These are phyloP conservation scores for Tulasnella sp. DNA, from an alignment of 768 basidiomycete genomes.

Conservation along the genomic window DNA sequence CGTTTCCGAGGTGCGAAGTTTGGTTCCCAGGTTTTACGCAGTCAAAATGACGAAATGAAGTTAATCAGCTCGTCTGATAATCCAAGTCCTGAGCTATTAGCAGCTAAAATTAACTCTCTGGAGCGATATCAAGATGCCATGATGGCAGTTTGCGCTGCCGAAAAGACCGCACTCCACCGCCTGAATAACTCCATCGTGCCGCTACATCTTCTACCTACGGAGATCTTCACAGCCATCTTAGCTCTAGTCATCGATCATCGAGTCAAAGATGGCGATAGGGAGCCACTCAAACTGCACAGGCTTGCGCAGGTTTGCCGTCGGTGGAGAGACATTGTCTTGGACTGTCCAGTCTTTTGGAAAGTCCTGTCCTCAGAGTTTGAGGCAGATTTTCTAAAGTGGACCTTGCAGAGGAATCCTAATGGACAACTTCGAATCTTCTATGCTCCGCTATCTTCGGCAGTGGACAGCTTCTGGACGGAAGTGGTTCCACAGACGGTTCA, in stretches of 20 bases:
- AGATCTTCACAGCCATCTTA: not conserved
- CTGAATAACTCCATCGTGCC: not conserved
- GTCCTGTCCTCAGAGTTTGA: not conserved
- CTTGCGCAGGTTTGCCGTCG: not conserved
- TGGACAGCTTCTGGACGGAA: not conserved
- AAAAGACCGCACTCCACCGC: not conserved
- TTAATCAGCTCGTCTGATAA: not conserved
- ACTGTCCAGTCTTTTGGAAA: not conserved
- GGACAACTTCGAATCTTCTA: not conserved
- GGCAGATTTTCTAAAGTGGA: not conserved
- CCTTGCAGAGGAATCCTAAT: not conserved
- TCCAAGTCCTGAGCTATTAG: not conserved
- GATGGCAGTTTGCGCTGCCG: not conserved
- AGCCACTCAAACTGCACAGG: not conserved
- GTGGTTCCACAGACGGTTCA: not conserved
- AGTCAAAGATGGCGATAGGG: not conserved
- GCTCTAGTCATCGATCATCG: not conserved
- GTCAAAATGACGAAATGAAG: too few species aligned
- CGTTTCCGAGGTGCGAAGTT: too few species aligned
- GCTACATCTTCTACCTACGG: not conserved
- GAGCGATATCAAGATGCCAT: not conserved
- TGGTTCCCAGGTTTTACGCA: too few species aligned
- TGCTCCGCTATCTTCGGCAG: not conserved
- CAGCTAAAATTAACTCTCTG: not conserved
- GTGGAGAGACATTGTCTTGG: not conserved